Evolutionary conservation across 1,139 yeast genomes (phyloP), one percentile per base, ranked within the genome.

Genomic region (Wickerhamomyces sp.): DNA sequence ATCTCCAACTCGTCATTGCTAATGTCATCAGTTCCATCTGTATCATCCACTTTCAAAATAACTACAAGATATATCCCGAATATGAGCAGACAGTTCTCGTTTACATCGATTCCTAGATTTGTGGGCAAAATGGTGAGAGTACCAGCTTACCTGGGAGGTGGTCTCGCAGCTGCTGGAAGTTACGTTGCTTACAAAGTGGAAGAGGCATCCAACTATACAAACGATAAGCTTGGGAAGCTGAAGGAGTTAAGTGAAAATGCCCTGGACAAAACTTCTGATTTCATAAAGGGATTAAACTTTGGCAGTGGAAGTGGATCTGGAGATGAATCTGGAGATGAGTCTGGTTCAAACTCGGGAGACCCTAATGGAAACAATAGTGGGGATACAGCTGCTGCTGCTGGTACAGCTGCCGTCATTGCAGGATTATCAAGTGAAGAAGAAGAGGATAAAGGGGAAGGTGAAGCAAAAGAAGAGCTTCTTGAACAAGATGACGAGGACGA

Each of bases 161-260:
- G 96, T 0, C 66, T 90, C 39, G 96, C 95, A 1, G 98, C 97
- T 9, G 96, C 95, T 4, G 95, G 96, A 0, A 85, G 96, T 5
- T 93, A 90, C 61, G 83, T 90, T 40, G 89, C 91, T 30, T 90
- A 90, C 63, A 91, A 93, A 63, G 86, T 90, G 4, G 95, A 90
- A 49, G 95, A 91, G 65, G 95, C 95, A 0, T 75, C 89, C 1
- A 72, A 64, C 37, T 88, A 76, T 56, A 79, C 96, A 0, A 73
- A 73, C 45, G 95, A 86, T 49, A 79, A 79, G 61, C 58, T 90
- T 40, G 72, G 73, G 9, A 72, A 79, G 42, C 68, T 84, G 26
- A 78, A 79, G 63, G 95, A 79, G 57, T 61, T 80, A 56, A 71
- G 84, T 1, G 61, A 56, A 15, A 56, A 56, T 18, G 53, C 62